Base-by-base conservation (phyloP, 2,329 filamentous ascomycete species). In the Fusarium buxicola region DNA sequence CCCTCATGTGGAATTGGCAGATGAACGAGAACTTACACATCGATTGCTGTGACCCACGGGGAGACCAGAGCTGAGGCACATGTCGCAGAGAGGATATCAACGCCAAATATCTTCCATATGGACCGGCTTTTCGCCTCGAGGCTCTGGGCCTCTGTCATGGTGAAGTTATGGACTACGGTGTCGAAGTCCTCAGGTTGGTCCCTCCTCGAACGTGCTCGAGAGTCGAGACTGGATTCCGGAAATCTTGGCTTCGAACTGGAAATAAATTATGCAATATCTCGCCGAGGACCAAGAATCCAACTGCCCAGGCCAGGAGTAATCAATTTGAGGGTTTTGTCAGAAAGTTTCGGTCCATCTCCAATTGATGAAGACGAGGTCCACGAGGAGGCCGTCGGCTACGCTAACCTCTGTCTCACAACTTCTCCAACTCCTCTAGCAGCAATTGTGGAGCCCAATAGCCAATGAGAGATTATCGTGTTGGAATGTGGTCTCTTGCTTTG, bases 31-130 rank as follows among this genome's bases (percentile, higher is more conserved):
- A 52, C 61, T 40, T 38, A 59, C 61, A 47, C 35, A n/a, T 65
- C 58, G 21, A 65, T 59, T 21, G 61, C 58, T 5, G 49, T 62
- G 11, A 65, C 61, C 61, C 61, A 65, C 11, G 61, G 61, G 5
- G 58, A 53, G 8, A 62, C 61, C 18, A 62, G 31, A 8, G 55
- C 61, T 25, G 61, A 58, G 12, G 61, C 61, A 35, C 61, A 44
- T 8, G 53, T 45, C 3, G 61, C 58, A 6, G 61, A 51, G 18
- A 53, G 25, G 5, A 64, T 44, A 32, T 65, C 61, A 3, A 56
- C 48, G 8, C 53, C 50, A 25, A 62, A 47, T 27, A 55, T 54
- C 34, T 61, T 40, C 58, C 58, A 65, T 5, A 55, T 59, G 8
- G 58, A 55, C 16, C 39, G 39, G 8, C 47, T 38, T 39, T 64